phyloP scores from a whole-genome alignment of 768 basidiomycete genomes.

The Russula lepida region DNA sequence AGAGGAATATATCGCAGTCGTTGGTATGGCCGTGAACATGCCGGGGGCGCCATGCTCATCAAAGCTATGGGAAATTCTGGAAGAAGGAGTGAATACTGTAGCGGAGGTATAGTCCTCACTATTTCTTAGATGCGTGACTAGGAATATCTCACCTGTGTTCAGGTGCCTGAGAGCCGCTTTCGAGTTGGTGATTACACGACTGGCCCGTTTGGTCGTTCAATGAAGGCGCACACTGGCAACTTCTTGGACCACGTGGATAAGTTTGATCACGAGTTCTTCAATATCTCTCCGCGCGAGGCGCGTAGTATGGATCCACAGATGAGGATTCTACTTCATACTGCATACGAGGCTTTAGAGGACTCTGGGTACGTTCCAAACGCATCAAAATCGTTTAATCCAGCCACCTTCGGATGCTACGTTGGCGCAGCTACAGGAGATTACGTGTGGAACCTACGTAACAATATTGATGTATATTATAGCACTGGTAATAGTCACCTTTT shows the following conservation, averaged over 20 bases:
- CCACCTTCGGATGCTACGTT: constrained; percentile 55
- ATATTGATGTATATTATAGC: constrained; percentile 63
- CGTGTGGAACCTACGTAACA: constrained; percentile 49
- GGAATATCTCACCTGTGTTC: constrained; percentile 11
- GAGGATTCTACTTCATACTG: constrained; percentile 55
- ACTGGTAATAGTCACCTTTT: constrained; percentile 38
- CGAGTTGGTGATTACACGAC: constrained; percentile 33
- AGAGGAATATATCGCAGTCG: constrained; percentile 53
- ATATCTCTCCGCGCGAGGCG: constrained; percentile 66
- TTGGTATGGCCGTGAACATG: constrained; percentile 58
- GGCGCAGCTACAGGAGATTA: constrained; percentile 70
- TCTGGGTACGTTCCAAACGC: constrained; percentile 60
- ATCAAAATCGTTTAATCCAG: constrained; percentile 42
- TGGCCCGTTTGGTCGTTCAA: constrained; percentile 31
- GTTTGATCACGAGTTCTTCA: constrained; percentile 68
- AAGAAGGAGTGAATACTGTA: constrained; percentile 47
- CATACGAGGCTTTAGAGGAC: constrained; percentile 60
- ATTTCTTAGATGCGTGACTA: not conserved
- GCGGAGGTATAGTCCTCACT: constrained; percentile 37
- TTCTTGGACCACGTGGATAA: constrained; percentile 49
- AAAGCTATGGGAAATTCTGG: constrained; percentile 52
- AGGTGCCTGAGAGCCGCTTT: constrained; percentile 62
- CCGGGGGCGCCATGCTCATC: constrained; percentile 43
- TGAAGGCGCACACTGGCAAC: constrained; percentile 52
- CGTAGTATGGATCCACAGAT: constrained; percentile 73